Conservation (phyloP, 1,284 basidiomycete genomes). For the Sanghuangporus weigelae region DNA sequence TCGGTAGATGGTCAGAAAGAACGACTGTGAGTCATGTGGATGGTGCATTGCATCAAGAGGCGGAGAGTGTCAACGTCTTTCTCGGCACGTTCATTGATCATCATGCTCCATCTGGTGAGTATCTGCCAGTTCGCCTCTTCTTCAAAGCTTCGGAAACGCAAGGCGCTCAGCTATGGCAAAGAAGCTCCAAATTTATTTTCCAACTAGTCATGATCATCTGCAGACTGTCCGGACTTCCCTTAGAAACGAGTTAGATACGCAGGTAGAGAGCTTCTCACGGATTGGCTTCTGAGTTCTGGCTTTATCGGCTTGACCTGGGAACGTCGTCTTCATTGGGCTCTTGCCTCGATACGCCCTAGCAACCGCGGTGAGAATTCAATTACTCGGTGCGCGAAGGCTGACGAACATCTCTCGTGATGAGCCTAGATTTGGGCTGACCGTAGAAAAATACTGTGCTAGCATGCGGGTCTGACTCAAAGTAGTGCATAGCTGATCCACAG, state of each 20-base stretch:
- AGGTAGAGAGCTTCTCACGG: conserved; percentile 1
- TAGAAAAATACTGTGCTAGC: background rate
- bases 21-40: too few species aligned
- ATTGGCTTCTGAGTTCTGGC: conserved; percentile 7
- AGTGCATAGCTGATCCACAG: background rate
- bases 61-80: too few species aligned
- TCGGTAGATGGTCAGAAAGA: too few species aligned
- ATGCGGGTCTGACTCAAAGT: background rate
- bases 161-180: background rate
- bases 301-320: background rate
- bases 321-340: background rate
- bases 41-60: too few species aligned
- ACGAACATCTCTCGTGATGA: background rate
- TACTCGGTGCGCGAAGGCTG: background rate
- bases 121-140: too few species aligned
- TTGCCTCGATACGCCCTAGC: conserved; percentile 1
- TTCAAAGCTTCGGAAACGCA: background rate
- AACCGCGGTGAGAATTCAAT: background rate
- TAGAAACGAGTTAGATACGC: conserved; percentile 10
- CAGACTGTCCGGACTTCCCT: background rate
- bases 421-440: background rate
- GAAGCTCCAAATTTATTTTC: background rate
- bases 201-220: conserved; percentile 3
- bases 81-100: too few species aligned
- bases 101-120: too few species aligned